A percentile compares a stretch with the other conserved stretches of the same genome.
Conservation (phyloP, 1,139 yeast genomes). For the Diutina sp. region DNA sequence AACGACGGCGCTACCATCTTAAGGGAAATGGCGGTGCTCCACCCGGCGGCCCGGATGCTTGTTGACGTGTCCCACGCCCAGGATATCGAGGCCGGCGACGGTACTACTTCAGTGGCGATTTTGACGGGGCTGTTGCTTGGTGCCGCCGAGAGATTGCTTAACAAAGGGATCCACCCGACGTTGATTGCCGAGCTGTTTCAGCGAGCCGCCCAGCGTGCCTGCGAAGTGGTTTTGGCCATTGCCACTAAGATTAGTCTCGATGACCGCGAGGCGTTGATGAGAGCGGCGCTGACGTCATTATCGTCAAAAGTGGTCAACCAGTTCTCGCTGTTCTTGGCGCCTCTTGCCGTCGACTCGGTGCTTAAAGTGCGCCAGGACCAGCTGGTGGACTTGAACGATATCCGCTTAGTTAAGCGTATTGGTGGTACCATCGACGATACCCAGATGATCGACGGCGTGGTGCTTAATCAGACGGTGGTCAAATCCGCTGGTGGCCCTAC, state of each 20-base stretch:
- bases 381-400: slow-evolving; percentile 79
- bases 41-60: slow-evolving; percentile 97
- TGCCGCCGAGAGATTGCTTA: slow-evolving; percentile 84
- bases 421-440: slow-evolving; percentile 99
- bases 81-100: slow-evolving; percentile 98
- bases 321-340: slow-evolving; percentile 73
- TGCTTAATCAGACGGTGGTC: slow-evolving; percentile 78
- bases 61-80: slow-evolving; percentile 97
- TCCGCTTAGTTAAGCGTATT: slow-evolving; percentile 80
- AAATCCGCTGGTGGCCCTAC: slow-evolving; percentile 95
- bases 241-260: slow-evolving; percentile 59
- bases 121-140: slow-evolving; percentile 88
- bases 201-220: slow-evolving; percentile 82
- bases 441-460: slow-evolving; percentile 85
- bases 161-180: slow-evolving; percentile 92
- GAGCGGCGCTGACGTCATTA: slow-evolving; percentile 91
- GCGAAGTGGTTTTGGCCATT: slow-evolving; percentile 76
- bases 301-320: slow-evolving; percentile 94
- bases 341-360: slow-evolving; percentile 91
- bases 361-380: slow-evolving; percentile 52
- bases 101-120: slow-evolving; percentile 95
- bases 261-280: slow-evolving; percentile 71
- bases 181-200: slow-evolving; percentile 91
- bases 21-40: slow-evolving; percentile 94
- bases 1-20: slow-evolving; percentile 97